Evolutionary conservation across 495 filamentous ascomycete genomes (phyloP).

Genomic region (Daldinia loculata): DNA sequence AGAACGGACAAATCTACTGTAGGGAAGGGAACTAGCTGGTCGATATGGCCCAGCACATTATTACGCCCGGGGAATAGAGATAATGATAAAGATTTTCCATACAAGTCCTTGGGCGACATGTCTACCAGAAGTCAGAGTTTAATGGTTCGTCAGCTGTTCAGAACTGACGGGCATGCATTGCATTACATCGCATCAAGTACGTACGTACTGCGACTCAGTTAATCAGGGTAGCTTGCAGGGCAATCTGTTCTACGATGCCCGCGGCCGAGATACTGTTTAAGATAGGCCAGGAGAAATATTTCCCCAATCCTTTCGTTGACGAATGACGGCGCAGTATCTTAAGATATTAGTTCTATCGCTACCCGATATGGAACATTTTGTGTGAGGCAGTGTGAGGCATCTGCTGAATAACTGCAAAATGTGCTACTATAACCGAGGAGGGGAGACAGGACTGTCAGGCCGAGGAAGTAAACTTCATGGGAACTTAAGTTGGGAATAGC

Average conservation of each 20-base stretch:
- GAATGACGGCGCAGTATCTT: conserved; percentile 20
- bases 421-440: neutral
- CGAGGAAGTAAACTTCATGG: conserved; percentile 6
- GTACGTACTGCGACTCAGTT: neutral
- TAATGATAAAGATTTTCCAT: neutral
- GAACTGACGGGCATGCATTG: conserved; percentile 17
- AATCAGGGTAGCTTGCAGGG: conserved; percentile 6
- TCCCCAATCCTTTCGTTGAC: conserved; percentile 1
- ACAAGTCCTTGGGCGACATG: neutral
- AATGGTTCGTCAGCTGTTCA: conserved; percentile 12
- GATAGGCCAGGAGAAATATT: conserved; percentile 14
- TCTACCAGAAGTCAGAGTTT: neutral
- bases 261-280: conserved; percentile 20
- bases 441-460: neutral
- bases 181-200: conserved; percentile 25
- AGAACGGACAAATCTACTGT: neutral
- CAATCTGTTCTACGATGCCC: conserved; percentile 11
- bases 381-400: neutral
- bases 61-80: neutral
- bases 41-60: neutral
- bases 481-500: neutral
- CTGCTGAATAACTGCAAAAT: neutral
- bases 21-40: neutral
- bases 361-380: conserved; percentile 15
- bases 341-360: conserved; percentile 14